Base-by-base conservation (phyloP, 768 basidiomycete genomes). In the Gymnopilus dilepis region DNA sequence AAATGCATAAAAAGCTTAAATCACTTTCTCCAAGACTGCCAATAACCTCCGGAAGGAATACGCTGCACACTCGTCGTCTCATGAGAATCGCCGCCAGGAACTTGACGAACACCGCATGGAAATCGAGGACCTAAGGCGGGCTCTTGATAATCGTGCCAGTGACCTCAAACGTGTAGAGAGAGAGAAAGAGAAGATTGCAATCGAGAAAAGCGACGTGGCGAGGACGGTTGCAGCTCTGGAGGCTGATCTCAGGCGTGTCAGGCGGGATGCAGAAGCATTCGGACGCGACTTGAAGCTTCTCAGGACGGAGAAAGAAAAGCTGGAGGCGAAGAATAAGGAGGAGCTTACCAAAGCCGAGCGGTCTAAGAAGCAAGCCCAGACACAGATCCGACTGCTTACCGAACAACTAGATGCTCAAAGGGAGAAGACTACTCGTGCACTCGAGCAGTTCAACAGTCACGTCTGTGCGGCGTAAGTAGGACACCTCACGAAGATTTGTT, bases 221-320 rank as follows among this genome's bases (percentile, higher is more conserved):
- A 80, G 78, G 41, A 89, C 85, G 3, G 87, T 95, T n/a, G 81
- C 84, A 4, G 72, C 71, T 0, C 80, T 96, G 31, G 89, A 95
- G 67, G 78, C 83, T 4, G 94, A 96, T 70, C 80, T 97, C 22
- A 79, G 79, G 59, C 86, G 91, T 8, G 91, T 97, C 17, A 83
- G 86, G 58, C 80, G 82, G 52, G 90, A 94, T 61, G 93, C 92
- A 0, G 89, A 91, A 64, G 82, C 81, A 6, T 90, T 95, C 69
- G 91, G 92, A 17, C 83, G 83, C 17, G 94, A 96, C 72, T 73
- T 97, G 60, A 91, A 87, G 63, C 75, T 80, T 8, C 77, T 94
- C 41, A 81, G 86, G 9, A 71, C 74, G 13, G 88, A 93, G 76
- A 91, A 92, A 69, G 88, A 90, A 65, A 84, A 78, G 47, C 70